A percentile compares a stretch with the other conserved stretches of the same genome.
phyloP scores from a whole-genome alignment of 805 yeast genomes.

The Teunomyces barrocoloradensis region DNA sequence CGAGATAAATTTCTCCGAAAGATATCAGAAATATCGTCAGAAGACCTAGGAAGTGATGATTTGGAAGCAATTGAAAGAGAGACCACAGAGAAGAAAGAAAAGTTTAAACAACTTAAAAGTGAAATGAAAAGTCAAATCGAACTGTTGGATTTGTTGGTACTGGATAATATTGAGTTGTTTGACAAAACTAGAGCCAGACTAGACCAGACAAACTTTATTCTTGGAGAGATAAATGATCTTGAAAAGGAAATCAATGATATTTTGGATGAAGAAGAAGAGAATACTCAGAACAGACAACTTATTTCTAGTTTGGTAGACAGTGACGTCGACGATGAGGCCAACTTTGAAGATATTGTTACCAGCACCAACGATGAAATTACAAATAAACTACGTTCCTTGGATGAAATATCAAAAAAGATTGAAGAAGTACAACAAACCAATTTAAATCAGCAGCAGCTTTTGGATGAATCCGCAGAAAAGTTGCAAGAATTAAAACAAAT shows the following conservation, averaged over 20 bases:
- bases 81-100: constrained; percentile 18
- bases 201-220: constrained; percentile 23
- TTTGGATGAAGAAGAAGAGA: constrained; percentile 9
- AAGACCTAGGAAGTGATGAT: constrained; percentile 17
- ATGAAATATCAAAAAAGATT: constrained; percentile 4
- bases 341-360: background rate
- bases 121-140: constrained; percentile 25
- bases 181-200: constrained; percentile 21
- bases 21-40: constrained; percentile 37
- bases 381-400: background rate
- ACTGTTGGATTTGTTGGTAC: constrained; percentile 26
- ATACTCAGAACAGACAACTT: constrained; percentile 7
- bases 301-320: constrained; percentile 5
- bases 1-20: constrained; percentile 62
- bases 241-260: constrained; percentile 17
- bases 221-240: constrained; percentile 20
- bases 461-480: constrained; percentile 2
- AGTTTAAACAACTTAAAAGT: constrained; percentile 23
- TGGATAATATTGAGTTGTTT: constrained; percentile 25
- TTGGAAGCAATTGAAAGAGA: constrained; percentile 19
- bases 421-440: constrained; percentile 4
- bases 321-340: constrained; percentile 2
- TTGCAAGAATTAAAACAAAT: constrained; percentile 4
- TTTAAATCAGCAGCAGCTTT: constrained; percentile 8
- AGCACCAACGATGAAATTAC: background rate